Conservation (phyloP, 1,284 basidiomycete species). For the Sporisorium exsertum region DNA sequence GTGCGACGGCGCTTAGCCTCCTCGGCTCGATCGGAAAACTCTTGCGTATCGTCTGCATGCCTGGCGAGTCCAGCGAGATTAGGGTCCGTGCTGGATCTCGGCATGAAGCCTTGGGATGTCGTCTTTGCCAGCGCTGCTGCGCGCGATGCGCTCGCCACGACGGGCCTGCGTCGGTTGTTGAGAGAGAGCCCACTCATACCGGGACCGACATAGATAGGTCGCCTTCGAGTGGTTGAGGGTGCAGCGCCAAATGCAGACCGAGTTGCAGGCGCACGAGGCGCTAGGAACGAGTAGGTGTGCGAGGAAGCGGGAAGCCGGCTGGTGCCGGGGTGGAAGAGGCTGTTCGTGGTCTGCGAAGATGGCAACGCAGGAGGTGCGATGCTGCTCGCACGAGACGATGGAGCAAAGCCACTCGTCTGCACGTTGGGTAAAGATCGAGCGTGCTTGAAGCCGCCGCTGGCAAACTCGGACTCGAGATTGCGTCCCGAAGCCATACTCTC, state of each 20-base stretch:
- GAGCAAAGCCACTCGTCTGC: constrained; percentile 15
- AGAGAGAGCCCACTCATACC: constrained; percentile 51
- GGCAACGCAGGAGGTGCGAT: constrained; percentile 34
- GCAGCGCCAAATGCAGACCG: constrained; percentile 8
- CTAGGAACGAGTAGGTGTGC: constrained; percentile 44
- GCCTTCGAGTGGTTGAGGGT: constrained; percentile 17
- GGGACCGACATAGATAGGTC: constrained; percentile 50
- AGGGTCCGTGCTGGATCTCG: constrained; percentile 44
- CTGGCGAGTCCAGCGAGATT: constrained; percentile 20
- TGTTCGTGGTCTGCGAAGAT: constrained; percentile 31
- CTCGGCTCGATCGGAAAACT: constrained; percentile 26
- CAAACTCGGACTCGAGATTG: constrained; percentile 46
- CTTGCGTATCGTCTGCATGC: constrained; percentile 19
- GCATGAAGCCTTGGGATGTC: constrained; percentile 13
- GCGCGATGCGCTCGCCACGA: constrained; percentile 38
- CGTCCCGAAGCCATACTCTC: constrained; percentile 49
- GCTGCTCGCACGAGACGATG: constrained; percentile 42
- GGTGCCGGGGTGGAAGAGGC: constrained; percentile 44
- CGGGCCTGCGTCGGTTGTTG: constrained; percentile 32
- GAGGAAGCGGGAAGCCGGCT: constrained; percentile 31
- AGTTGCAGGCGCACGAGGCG: constrained; percentile 33
- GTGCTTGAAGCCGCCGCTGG: constrained; percentile 1
- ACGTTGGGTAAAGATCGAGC: constrained; percentile 5
- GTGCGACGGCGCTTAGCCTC: constrained; percentile 47
- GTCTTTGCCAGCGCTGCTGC: constrained; percentile 22